A percentile compares a stretch with the other conserved stretches of the same genome.
phyloP scores from a whole-genome alignment of 2,329 filamentous ascomycete species.

The Raffaelea deltoideospora region DNA sequence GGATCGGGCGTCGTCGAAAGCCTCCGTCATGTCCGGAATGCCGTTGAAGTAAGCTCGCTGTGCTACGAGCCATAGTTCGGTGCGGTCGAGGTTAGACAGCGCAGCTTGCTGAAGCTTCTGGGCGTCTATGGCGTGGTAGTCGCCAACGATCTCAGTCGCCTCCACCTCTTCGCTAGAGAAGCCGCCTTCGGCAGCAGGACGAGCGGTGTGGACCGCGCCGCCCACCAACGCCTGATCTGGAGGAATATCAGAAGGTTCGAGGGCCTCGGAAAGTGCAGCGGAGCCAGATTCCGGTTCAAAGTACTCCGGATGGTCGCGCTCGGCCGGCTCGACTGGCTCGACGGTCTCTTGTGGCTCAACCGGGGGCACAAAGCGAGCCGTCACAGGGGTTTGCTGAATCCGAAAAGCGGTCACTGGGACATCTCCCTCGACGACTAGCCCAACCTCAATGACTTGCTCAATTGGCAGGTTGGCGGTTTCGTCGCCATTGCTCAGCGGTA shows the following conservation, averaged over 20 bases:
- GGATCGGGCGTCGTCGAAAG: conserved; percentile 6
- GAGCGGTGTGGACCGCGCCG: conserved; percentile 5
- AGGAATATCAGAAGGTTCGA: not conserved
- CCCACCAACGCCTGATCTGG: not conserved
- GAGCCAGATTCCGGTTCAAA: too few relatives aligned
- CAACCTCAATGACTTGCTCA: conserved; percentile 53
- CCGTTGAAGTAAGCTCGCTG: conserved; percentile 65
- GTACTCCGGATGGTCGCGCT: not conserved
- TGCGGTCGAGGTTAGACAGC: conserved; percentile 65
- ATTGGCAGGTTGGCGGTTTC: conserved; percentile 31
- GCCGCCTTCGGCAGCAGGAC: conserved; percentile 13
- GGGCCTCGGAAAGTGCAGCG: too few relatives aligned
- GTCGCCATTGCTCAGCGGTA: conserved; percentile 16
- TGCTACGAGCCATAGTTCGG: conserved; percentile 70
- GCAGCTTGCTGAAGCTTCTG: conserved; percentile 57
- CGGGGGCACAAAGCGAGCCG: conserved; percentile 13
- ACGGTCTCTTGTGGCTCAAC: conserved; percentile 9
- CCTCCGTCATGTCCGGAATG: conserved; percentile 38
- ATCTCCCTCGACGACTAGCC: conserved; percentile 28
- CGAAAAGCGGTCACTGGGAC: conserved; percentile 49
- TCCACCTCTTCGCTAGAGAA: conserved; percentile 39
- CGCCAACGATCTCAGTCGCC: conserved; percentile 48
- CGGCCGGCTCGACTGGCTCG: conserved; percentile 16
- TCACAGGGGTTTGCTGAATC: conserved; percentile 21
- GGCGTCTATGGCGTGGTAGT: conserved; percentile 63